Conservation (phyloP, 164 flowering plant genomes). For the Annona cherimola region DNA sequence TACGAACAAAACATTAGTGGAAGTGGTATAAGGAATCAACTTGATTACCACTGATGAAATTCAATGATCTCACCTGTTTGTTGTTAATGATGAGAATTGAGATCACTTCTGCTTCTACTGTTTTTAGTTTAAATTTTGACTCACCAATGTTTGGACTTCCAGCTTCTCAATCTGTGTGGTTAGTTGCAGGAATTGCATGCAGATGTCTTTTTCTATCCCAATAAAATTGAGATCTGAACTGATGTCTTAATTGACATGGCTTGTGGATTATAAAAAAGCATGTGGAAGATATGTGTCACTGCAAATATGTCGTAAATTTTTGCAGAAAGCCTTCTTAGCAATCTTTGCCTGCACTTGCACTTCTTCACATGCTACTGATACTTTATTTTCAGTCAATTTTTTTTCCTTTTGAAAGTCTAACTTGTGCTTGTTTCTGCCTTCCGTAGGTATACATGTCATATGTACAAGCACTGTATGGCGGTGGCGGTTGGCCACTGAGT, state of each 20-base stretch:
- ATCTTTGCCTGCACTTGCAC: not conserved
- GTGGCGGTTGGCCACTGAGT: conserved; percentile 96
- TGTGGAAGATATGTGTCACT: not conserved
- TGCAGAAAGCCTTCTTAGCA: not conserved
- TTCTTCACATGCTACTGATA: not conserved
- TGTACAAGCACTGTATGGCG: conserved; percentile 92
- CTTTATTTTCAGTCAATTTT: not conserved
- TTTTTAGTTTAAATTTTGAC: too few species aligned
- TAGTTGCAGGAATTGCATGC: too few species aligned
- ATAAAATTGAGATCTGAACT: not conserved
- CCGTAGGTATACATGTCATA: conserved; percentile 93
- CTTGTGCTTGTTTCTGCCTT: not conserved
- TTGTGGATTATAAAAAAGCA: not conserved
- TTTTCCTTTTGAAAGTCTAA: not conserved
- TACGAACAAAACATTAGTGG: too few species aligned
- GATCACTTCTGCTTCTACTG: too few species aligned
- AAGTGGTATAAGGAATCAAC: too few species aligned
- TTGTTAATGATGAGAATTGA: too few species aligned
- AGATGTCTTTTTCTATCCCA: not conserved
- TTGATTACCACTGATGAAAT: too few species aligned
- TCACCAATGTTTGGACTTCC: too few species aligned
- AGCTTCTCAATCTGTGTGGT: too few species aligned
- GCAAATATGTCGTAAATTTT: not conserved
- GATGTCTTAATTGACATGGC: not conserved
- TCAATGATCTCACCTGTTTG: too few species aligned